phyloP scores from a whole-genome alignment of 192 early-diverging fungal species.

The Oehlia diaphana region DNA sequence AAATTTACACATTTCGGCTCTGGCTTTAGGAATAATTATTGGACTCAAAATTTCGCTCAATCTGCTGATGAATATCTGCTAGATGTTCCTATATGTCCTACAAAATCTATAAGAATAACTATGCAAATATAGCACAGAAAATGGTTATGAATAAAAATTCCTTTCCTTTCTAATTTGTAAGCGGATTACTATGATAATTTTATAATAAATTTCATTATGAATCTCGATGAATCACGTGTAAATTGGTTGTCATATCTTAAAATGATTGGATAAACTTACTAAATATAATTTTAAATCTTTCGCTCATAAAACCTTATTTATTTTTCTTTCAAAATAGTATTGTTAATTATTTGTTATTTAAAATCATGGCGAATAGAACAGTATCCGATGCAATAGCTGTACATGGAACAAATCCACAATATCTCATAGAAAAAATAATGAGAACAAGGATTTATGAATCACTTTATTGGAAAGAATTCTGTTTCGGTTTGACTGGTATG shows the following conservation, averaged over 20 bases:
- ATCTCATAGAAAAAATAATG: conserved; percentile 92
- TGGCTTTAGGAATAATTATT: conserved; percentile 23
- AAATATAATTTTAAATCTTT: neutral
- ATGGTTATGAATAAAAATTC: no score
- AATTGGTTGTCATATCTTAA: neutral
- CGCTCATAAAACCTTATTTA: neutral
- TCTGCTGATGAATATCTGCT: neutral
- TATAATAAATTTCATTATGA: no score
- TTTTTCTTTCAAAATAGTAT: neutral
- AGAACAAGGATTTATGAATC: conserved; percentile 88
- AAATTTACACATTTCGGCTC: conserved; percentile 50
- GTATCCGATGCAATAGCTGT: conserved; percentile 67
- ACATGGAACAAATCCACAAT: conserved; percentile 93
- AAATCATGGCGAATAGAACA: conserved; percentile 66
- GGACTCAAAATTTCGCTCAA: conserved; percentile 23
- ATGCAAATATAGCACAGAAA: neutral
- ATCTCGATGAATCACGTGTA: no score
- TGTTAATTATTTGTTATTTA: neutral
- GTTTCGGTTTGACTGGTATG: conserved; percentile 87
- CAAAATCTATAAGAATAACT: neutral
- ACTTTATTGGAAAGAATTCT: conserved; percentile 96
- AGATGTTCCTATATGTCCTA: neutral
- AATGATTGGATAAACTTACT: neutral
- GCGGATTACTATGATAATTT: no score
- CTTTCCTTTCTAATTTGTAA: no score